Conservation (phyloP, 768 basidiomycete species). For the Trametes sanguinea region DNA sequence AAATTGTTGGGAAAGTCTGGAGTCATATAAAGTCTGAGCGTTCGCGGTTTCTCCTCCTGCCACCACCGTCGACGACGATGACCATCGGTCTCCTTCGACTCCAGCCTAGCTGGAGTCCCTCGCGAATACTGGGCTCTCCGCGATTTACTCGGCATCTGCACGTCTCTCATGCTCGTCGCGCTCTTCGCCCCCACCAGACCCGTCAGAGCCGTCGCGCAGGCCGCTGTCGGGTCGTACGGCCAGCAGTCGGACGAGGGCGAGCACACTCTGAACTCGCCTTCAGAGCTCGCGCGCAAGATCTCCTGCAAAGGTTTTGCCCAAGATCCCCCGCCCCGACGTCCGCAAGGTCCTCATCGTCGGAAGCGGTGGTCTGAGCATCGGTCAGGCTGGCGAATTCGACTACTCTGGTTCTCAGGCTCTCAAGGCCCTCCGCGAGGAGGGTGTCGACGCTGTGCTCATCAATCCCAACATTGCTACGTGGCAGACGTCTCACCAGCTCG, state of each 20-base stretch:
- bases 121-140: conserved; percentile 16
- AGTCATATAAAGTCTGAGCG: conserved; percentile 13
- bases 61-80: conserved; percentile 23
- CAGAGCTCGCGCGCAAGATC: conserved; percentile 89
- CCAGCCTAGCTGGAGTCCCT: conserved; percentile 22
- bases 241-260: conserved; percentile 45
- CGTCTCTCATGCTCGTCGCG: conserved; percentile 40
- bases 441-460: conserved; percentile 91
- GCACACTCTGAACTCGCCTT: conserved; percentile 88
- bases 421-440: conserved; percentile 95
- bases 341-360: conserved; percentile 96
- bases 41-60: conserved; percentile 6
- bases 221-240: conserved; percentile 70
- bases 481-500: conserved; percentile 98
- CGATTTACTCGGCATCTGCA: conserved; percentile 45
- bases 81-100: conserved; percentile 28
- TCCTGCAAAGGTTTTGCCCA: conserved; percentile 94
- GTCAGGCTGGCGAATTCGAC: conserved; percentile 99
- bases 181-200: conserved; percentile 48
- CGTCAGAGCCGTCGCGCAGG: conserved; percentile 68
- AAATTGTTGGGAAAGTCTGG: background rate
- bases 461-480: conserved; percentile 99
- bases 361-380: conserved; percentile 93
- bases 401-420: conserved; percentile 99
- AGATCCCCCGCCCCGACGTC: conserved; percentile 87